Conservation (phyloP, 306 rosid species). For the Rosa multiflora region DNA sequence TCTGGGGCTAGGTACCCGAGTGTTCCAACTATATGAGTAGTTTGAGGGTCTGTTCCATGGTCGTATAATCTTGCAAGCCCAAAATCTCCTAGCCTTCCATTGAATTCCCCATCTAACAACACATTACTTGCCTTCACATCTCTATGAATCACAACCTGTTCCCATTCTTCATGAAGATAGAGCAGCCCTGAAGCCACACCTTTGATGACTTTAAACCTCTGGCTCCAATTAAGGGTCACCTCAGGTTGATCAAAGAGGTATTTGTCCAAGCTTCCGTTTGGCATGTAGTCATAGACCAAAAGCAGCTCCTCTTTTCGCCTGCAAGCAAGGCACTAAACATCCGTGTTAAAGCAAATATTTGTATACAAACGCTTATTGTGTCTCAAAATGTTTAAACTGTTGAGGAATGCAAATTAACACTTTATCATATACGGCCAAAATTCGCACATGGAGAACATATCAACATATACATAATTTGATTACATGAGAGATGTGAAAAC, state of each 20-base stretch:
- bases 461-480: not conserved
- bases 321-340: conserved; percentile 7
- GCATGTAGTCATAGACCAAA: conserved; percentile 35
- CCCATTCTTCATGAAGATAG: conserved; percentile 45
- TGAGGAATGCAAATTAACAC: not conserved
- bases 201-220: conserved; percentile 32
- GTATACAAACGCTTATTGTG: not conserved
- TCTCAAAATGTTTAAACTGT: not conserved
- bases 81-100: conserved; percentile 36
- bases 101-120: conserved; percentile 33
- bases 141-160: conserved; percentile 38
- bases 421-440: not conserved
- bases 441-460: not conserved
- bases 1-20: conserved; percentile 41
- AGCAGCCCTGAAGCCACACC: conserved; percentile 36
- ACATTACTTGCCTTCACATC: conserved; percentile 40
- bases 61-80: conserved; percentile 35
- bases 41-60: conserved; percentile 32
- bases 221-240: conserved; percentile 23
- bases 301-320: conserved; percentile 35
- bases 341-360: not conserved
- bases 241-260: conserved; percentile 25
- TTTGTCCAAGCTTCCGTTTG: conserved; percentile 41
- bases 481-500: not conserved
- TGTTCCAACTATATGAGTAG: conserved; percentile 34